phyloP scores from a whole-genome alignment of 169 alveolate species.

The Babesia bigemina region DNA sequence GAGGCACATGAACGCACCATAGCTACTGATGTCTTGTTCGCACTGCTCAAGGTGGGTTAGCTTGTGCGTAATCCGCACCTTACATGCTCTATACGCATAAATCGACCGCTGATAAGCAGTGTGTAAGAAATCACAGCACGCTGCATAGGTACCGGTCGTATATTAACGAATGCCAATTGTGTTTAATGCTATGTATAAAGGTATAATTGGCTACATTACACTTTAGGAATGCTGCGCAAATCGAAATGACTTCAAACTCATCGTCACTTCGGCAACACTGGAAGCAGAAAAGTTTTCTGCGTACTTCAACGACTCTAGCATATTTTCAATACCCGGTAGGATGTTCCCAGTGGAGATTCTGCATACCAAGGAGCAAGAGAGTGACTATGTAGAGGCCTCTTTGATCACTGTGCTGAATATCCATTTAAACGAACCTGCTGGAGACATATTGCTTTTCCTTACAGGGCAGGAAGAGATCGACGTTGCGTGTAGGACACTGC shows the following conservation, averaged over 20 bases:
- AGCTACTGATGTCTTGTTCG: constrained; percentile 97
- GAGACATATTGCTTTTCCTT: constrained; percentile 97
- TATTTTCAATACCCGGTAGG: constrained; percentile 98
- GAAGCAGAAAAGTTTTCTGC: constrained; percentile 95
- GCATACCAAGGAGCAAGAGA: constrained; percentile 96
- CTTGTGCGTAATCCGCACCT: neutral
- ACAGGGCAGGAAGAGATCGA: constrained; percentile 99
- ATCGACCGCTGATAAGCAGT: constrained; percentile 59
- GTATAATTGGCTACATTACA: constrained; percentile 12
- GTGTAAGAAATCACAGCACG: constrained; percentile 36
- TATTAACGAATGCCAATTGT: constrained; percentile 43
- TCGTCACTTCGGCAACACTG: constrained; percentile 98
- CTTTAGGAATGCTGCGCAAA: constrained; percentile 86
- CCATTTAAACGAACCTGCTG: constrained; percentile 96
- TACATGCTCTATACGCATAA: neutral
- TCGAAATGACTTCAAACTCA: constrained; percentile 93
- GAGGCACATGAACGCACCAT: constrained; percentile 99
- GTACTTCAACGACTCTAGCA: constrained; percentile 94
- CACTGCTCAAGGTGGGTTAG: constrained; percentile 90
- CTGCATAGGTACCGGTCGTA: constrained; percentile 88
- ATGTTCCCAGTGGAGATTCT: constrained; percentile 96
- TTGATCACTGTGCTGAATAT: constrained; percentile 95
- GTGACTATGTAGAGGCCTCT: constrained; percentile 98
- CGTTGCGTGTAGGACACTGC: constrained; percentile 96
- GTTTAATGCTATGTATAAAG: constrained; percentile 7